phyloP scores from a whole-genome alignment of 805 yeast genomes.

The Jamesozyma lodderae region DNA sequence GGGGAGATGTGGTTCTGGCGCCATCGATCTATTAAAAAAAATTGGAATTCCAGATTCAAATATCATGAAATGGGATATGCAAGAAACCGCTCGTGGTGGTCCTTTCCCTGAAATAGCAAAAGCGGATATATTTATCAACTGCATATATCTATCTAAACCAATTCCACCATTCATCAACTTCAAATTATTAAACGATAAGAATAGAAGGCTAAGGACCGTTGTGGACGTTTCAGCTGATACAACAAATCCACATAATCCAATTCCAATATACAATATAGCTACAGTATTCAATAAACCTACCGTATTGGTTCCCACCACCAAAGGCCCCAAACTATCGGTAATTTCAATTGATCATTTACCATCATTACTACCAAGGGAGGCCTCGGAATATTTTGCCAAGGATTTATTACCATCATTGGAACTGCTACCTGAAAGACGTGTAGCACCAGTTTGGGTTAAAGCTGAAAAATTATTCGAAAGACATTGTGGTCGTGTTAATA shows the following conservation, averaged over 20 bases:
- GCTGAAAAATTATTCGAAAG: slow-evolving; percentile 78
- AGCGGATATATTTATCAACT: slow-evolving; percentile 86
- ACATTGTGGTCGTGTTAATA: slow-evolving; percentile 66
- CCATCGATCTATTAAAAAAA: slow-evolving; percentile 71
- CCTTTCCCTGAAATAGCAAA: slow-evolving; percentile 87
- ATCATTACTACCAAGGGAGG: slow-evolving; percentile 90
- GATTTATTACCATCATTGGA: slow-evolving; percentile 86
- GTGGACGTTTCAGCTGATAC: slow-evolving; percentile 99
- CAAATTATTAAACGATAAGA: slow-evolving; percentile 52
- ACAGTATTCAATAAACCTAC: slow-evolving; percentile 90
- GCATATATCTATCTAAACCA: slow-evolving; percentile 88
- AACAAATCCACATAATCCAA: slow-evolving; percentile 95
- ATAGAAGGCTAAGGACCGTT: slow-evolving; percentile 79
- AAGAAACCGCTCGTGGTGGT: slow-evolving; percentile 94
- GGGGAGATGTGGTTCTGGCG: slow-evolving; percentile 99
- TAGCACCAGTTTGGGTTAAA: slow-evolving; percentile 85
- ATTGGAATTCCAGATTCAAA: slow-evolving; percentile 82
- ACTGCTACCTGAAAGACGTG: slow-evolving; percentile 70
- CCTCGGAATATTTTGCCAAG: slow-evolving; percentile 81
- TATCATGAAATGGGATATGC: slow-evolving; percentile 90
- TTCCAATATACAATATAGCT: slow-evolving; percentile 85
- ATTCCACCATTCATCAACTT: slow-evolving; percentile 83
- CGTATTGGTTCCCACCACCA: slow-evolving; percentile 66
- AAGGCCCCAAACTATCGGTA: slow-evolving; percentile 82
- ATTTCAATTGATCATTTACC: slow-evolving; percentile 96